A percentile compares a stretch with the other conserved stretches of the same genome.
Evolutionary conservation across 2,329 filamentous ascomycete species (phyloP).

Genomic region (Fusarium humuli): DNA sequence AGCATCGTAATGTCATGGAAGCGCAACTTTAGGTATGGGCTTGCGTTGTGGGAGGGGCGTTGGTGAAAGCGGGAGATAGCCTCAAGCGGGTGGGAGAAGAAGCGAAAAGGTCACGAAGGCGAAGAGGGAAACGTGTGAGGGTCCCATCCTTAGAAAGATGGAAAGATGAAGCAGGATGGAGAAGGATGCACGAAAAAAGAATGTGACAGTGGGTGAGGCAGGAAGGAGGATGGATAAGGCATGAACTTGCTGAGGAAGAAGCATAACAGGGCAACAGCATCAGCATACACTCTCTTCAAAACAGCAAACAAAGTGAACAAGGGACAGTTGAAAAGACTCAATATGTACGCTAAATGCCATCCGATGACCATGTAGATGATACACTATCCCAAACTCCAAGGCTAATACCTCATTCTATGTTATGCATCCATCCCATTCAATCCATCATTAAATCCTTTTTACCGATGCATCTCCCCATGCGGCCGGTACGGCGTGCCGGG

Average conservation of each 20-base stretch:
- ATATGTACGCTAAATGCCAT: slow-evolving; percentile 24
- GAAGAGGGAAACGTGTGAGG: too few relatives aligned
- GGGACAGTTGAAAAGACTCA: background rate
- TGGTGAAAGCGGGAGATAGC: too few relatives aligned
- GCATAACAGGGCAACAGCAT: background rate
- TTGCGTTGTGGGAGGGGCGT: accelerated
- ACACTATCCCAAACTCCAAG: slow-evolving; percentile 31
- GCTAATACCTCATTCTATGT: slow-evolving; percentile 15
- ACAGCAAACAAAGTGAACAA: background rate
- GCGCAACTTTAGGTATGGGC: background rate
- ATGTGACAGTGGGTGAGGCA: too few relatives aligned
- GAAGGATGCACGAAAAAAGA: background rate
- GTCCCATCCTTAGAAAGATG: too few relatives aligned
- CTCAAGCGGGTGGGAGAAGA: too few relatives aligned
- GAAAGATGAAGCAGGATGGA: background rate
- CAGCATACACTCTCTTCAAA: background rate
- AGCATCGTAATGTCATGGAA: background rate
- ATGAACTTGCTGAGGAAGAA: background rate
- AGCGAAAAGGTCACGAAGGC: background rate
- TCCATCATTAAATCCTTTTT: slow-evolving; percentile 12
- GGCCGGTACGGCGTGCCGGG: slow-evolving; percentile 5
- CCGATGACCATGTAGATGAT: background rate
- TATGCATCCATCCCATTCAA: too few relatives aligned
- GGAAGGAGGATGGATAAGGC: background rate
- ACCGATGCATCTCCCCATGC: background rate